Conservation (phyloP, 176 grass and related monocot genomes). For the Juncus effusus region DNA sequence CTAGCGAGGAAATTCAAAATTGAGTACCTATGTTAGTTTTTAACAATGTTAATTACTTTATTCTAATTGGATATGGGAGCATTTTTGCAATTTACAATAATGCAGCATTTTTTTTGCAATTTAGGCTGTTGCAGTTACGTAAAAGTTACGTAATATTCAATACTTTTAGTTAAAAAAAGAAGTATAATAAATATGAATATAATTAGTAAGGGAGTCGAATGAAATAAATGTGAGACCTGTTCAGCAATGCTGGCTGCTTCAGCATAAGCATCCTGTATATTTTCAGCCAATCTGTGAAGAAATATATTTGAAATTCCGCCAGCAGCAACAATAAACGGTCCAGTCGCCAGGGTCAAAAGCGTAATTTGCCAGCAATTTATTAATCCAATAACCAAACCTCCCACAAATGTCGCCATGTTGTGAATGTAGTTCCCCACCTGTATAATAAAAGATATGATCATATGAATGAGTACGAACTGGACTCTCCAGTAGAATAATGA, state of each 20-base stretch:
- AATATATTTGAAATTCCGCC: slow-evolving; percentile 99
- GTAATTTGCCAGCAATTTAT: slow-evolving; percentile 99
- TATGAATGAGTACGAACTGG: slow-evolving; percentile 14
- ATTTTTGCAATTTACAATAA: too few relatives aligned
- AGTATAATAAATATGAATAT: too few relatives aligned
- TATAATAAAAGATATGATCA: background rate
- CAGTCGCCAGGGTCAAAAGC: slow-evolving; percentile 94
- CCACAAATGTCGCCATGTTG: slow-evolving; percentile 97
- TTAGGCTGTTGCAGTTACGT: too few relatives aligned
- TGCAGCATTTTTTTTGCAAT: too few relatives aligned
- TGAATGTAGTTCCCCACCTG: slow-evolving; percentile 99
- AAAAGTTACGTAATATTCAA: too few relatives aligned
- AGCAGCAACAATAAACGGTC: slow-evolving; percentile 95
- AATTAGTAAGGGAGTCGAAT: too few relatives aligned
- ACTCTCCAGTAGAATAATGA: background rate
- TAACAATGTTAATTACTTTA: too few relatives aligned
- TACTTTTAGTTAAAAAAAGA: too few relatives aligned
- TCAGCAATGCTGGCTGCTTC: slow-evolving; percentile 98
- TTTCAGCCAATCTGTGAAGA: slow-evolving; percentile 96
- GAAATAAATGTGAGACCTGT: slow-evolving; percentile 51
- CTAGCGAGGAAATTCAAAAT: too few relatives aligned
- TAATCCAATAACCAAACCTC: slow-evolving; percentile 90
- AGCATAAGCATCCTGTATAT: slow-evolving; percentile 98
- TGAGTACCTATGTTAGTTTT: too few relatives aligned
- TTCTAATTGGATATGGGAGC: too few relatives aligned